Percentiles rank a stretch among this genome's conserved stretches.
Conservation (phyloP, 352 stramenopile species). For the Phytopythium cucurbitacearum region DNA sequence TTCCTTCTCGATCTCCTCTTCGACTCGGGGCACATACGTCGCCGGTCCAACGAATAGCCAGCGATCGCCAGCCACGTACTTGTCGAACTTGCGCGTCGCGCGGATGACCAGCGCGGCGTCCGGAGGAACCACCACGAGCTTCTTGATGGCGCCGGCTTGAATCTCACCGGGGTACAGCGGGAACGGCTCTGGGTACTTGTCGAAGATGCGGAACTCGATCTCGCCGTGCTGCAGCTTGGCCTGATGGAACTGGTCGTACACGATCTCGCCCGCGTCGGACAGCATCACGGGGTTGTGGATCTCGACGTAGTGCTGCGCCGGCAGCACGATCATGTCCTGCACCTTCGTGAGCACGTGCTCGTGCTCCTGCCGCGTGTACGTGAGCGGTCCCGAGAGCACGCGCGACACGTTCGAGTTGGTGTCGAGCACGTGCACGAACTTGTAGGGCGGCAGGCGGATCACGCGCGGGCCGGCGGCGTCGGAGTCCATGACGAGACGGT, state of each 20-base stretch:
- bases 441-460: constrained; percentile 73
- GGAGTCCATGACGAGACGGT: background rate
- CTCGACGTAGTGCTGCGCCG: constrained; percentile 74
- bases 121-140: constrained; percentile 51
- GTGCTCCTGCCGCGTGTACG: constrained; percentile 79
- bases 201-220: constrained; percentile 71
- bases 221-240: constrained; percentile 78
- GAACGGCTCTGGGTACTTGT: constrained; percentile 75
- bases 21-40: constrained; percentile 71
- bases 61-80: constrained; percentile 57
- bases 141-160: constrained; percentile 45
- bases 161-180: constrained; percentile 69
- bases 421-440: constrained; percentile 82
- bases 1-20: constrained; percentile 32
- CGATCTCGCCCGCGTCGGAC: constrained; percentile 32
- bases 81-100: constrained; percentile 52
- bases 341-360: constrained; percentile 60
- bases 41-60: constrained; percentile 73
- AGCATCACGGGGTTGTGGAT: constrained; percentile 67
- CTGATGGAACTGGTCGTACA: constrained; percentile 63
- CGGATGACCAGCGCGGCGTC: constrained; percentile 63
- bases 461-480: constrained; percentile 49
- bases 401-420: constrained; percentile 84
- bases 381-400: constrained; percentile 69
- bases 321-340: constrained; percentile 74